Percentiles rank a stretch among this genome's conserved stretches.
These are phyloP conservation scores for Achaetomium macrosporum DNA, from an alignment of 2,329 filamentous ascomycete genomes.

Conservation along the genomic window DNA sequence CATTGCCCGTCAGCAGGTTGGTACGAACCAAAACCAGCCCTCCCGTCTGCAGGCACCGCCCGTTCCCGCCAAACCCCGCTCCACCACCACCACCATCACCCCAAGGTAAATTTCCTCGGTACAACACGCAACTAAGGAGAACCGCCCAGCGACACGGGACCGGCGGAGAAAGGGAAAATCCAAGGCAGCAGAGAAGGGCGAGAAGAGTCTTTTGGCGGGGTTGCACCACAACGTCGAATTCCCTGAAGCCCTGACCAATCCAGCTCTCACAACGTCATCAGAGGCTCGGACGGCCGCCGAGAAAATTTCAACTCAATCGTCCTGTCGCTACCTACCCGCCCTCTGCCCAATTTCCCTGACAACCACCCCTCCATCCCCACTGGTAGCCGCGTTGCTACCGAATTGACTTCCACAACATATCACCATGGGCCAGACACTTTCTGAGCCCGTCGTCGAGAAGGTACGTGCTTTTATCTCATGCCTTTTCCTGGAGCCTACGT, in stretches of 20 bases:
- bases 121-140: constrained; percentile 20
- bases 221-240: constrained; percentile 6
- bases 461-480: constrained; percentile 51
- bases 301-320: constrained; percentile 8
- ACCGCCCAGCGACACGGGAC: constrained; percentile 15
- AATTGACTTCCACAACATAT: constrained; percentile 28
- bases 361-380: constrained; percentile 24
- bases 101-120: constrained; percentile 19
- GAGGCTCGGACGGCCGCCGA: constrained; percentile 8
- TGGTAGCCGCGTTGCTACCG: constrained; percentile 29
- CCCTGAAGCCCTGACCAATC: constrained; percentile 3
- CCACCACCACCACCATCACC: constrained; percentile 12
- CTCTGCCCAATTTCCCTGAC: constrained; percentile 20
- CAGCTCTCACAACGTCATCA: constrained; percentile 15
- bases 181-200: constrained; percentile 9
- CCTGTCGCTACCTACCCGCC: constrained; percentile 8
- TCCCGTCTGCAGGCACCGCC: constrained; percentile 16
- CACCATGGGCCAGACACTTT: constrained; percentile 97
- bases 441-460: constrained; percentile 98
- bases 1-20: constrained; percentile 7
- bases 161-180: constrained; percentile 7
- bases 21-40: constrained; percentile 19
- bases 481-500: not conserved
- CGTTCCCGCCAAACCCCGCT: constrained; percentile 21
- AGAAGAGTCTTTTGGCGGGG: constrained; percentile 10